Evolutionary conservation across 176 grass and related monocot genomes (phyloP), one percentile per base, ranked within the genome.

Genomic region (Dactylis glomerata): DNA sequence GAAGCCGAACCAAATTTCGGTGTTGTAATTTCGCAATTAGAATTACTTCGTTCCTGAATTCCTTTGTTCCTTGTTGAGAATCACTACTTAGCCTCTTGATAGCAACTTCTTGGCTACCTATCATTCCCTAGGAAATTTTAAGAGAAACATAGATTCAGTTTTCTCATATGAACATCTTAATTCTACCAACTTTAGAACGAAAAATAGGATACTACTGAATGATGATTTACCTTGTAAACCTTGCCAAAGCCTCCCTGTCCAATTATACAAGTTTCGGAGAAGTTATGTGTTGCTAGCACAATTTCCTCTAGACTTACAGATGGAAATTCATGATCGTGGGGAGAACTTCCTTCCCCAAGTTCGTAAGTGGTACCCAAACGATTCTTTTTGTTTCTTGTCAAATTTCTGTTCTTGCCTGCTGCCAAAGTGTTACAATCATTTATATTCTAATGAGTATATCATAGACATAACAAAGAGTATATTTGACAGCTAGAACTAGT

Each of bases 231-330:
- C 83, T 92, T 89, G 8, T 86, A 92, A 52, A 92, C 86, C 30
- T 85, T 85, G 10, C 83, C 79, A 22, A 92, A 92, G 52, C 83
- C 86, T 70, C 78, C 90, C 38, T 92, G 23, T n/a, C 90, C 86
- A 22, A 89, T 74, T 73, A 80, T 65, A 50, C 5, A 87, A 19
- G 78, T 3, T 55, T 66, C 49, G 0, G 83, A 81, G 63, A 92
- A 92, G 32, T 90, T 61, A 20, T 65, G 3, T 0, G 79, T 92
- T 8, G 91, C 80, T 14, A 34, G 1, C 0, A 28, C 5, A 33
- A 92, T 44, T 8, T 41, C 58, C 24, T 81, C 20, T 6, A 77
- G 87, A 13, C 13, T 49, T 1, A 92, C 62, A 22, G 78, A 77
- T 30, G 84, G 65, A 19, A 86, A 72, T 9, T 84, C 83, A 36